Base-by-base conservation (phyloP, 352 stramenopile genomes). In the Globisporangium okanoganense region DNA sequence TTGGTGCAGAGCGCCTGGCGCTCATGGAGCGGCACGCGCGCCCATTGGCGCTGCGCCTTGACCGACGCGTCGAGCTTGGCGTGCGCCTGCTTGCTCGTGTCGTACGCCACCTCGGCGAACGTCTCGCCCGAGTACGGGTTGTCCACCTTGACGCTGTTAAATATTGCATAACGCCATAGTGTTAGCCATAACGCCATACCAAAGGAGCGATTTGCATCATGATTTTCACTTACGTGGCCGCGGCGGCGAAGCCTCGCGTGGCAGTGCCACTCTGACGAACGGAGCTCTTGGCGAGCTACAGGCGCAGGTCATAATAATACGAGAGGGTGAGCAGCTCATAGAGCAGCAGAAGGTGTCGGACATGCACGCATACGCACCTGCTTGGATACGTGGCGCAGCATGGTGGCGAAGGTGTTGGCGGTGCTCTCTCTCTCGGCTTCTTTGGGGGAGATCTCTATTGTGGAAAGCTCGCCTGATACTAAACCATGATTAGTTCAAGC, bases 121-220 rank as follows among this genome's bases (percentile, higher is more conserved):
- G 66, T 77, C 54, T 90, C 76, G 4, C 79, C 76, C 35, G 83
- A 85, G 73, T 90, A 92, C 38, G 83, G 83, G 64, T 88, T 90
- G 69, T 92, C 77, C 57, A 92, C 79, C 58, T 85, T 79, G 12
- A 88, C 41, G 16, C 74, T 87, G 36, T 13, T 6, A 50, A n/a
- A n/a, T n/a, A n/a, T n/a, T n/a, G 35, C 40, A 59, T 55, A 51
- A 31, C 20, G n/a, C 20, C 8, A 44, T 31, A n/a, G 6, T 24
- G 2, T 14, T 9, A 52, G 18, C 33, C 10, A 33, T 8, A 60
- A 20, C 54, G 25, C 10, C 8, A 40, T 10, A 24, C 16, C 7
- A 5, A 1, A 38, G 40, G n/a, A 38, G 3, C 8, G 18, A 40
- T 24, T 27, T 27, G 10, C 5, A 22, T n/a, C 52, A 61, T n/a